Evolutionary conservation across 768 basidiomycete species (phyloP).

Genomic region (Suillus plorans): DNA sequence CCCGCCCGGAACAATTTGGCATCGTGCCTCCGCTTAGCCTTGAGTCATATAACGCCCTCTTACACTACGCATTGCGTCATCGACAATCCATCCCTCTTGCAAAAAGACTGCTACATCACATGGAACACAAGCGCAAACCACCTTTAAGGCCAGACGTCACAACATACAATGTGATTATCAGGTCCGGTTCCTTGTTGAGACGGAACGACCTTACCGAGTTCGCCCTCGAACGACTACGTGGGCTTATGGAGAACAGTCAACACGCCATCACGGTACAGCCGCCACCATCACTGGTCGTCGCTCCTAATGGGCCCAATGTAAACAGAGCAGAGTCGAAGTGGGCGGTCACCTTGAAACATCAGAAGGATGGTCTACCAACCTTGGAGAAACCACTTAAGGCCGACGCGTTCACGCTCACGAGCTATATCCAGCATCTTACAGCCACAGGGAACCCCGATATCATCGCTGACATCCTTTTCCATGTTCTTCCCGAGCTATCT

Average conservation of each 20-base stretch:
- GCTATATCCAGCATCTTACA: conserved; percentile 52
- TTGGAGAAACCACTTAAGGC: conserved; percentile 21
- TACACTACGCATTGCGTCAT: conserved; percentile 67
- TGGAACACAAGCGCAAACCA: conserved; percentile 43
- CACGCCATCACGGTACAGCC: conserved; percentile 27
- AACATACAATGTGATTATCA: conserved; percentile 60
- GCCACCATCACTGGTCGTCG: conserved; percentile 1
- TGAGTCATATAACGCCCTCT: conserved; percentile 56
- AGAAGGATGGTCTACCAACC: not conserved
- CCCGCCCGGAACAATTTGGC: conserved; percentile 9
- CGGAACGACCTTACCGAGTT: conserved; percentile 40
- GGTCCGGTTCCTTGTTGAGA: conserved; percentile 52
- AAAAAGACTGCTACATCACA: conserved; percentile 50
- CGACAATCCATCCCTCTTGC: conserved; percentile 52
- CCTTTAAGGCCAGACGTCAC: conserved; percentile 44
- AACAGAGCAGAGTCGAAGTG: conserved; percentile 2
- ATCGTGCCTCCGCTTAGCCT: conserved; percentile 37
- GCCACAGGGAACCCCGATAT: conserved; percentile 45
- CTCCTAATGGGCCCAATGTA: not conserved
- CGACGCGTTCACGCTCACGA: conserved; percentile 49
- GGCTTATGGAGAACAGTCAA: conserved; percentile 16
- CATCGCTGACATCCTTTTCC: conserved; percentile 49
- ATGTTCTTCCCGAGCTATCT: conserved; percentile 54
- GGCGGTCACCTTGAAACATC: not conserved
- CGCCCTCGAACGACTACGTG: conserved; percentile 37